Evolutionary conservation across 139 green algal species (phyloP), one percentile per base, ranked within the genome.

Genomic region (Micractinium conductrix): DNA sequence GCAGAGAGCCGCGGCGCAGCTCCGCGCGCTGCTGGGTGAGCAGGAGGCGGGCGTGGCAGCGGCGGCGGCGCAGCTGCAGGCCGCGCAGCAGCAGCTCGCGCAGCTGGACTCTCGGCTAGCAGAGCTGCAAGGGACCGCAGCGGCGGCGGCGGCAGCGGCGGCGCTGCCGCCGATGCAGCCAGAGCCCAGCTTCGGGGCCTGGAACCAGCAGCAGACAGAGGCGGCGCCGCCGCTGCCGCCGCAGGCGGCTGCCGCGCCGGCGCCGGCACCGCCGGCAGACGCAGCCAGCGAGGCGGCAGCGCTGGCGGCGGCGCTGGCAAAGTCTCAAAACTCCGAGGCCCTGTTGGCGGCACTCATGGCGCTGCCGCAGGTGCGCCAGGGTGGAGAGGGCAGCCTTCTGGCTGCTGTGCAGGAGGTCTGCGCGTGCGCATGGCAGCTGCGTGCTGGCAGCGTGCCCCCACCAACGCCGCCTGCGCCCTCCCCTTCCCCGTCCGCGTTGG

Each of bases 281-380:
- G 62, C 62, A 16, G 42, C 40, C 10, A 33, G 19, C 43, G 68
- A 73, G 40, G 68, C 68, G 1, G 43, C 80, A 4, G 35, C 68
- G 28, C 48, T 84, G 65, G 85, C 85, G 33, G 80, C 79, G 21
- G 80, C 78, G 21, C 71, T 89, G 37, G 80, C 85, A 5, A 40
- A 87, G 71, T 83, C 79, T 48, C 42, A 79, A 62, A 43, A 86
- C 38, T 85, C 80, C 2, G 40, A 79, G 69, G 73, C 85, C 35
- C 83, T 89, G 55, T 58, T 89, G 58, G 80, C 81, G n/a, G 75
- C 83, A 12, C 26, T 89, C 21, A 60, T 69, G 75, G 78, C 33
- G 68, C 68, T 85, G 69, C 80, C 80, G 28, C 48, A 79, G 80
- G 80, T 85, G 68, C n/a, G n/a, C n/a, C n/a, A n/a, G n/a, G n/a